Conservation (phyloP, 2,329 filamentous ascomycete genomes). For the Botryotinia narcissicola region DNA sequence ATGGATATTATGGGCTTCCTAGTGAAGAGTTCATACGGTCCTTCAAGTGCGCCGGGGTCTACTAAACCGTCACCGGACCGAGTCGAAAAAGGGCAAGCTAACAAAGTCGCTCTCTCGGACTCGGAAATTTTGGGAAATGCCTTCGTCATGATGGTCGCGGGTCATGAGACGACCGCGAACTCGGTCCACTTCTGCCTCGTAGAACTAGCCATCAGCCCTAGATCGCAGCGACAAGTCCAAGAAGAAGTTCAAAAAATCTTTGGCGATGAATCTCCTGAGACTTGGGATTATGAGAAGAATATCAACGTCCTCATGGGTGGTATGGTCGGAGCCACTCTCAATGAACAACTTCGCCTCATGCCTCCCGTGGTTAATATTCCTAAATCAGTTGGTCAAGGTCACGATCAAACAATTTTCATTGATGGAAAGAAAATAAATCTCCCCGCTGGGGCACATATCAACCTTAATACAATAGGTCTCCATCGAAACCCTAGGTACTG, state of each 20-base stretch:
- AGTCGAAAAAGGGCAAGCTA: constrained; percentile 50
- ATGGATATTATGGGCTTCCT: constrained; percentile 57
- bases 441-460: constrained; percentile 42
- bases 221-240: constrained; percentile 64
- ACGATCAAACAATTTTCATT: constrained; percentile 54
- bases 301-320: constrained; percentile 65
- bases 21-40: constrained; percentile 44
- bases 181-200: constrained; percentile 69
- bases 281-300: constrained; percentile 70
- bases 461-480: constrained; percentile 44
- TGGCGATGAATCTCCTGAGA: constrained; percentile 52
- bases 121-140: constrained; percentile 72
- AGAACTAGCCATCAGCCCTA: constrained; percentile 63
- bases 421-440: constrained; percentile 29
- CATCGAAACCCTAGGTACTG: constrained; percentile 58
- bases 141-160: constrained; percentile 67
- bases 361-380: constrained; percentile 71
- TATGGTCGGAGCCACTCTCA: constrained; percentile 72
- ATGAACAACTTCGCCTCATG: constrained; percentile 71
- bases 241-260: constrained; percentile 66
- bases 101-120: constrained; percentile 53
- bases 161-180: constrained; percentile 79
- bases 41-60: constrained; percentile 7
- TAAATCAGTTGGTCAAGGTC: constrained; percentile 54
- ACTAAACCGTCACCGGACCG: constrained; percentile 44